phyloP scores from a whole-genome alignment of 1,139 yeast species.

The Torulaspora pretoriensis region DNA sequence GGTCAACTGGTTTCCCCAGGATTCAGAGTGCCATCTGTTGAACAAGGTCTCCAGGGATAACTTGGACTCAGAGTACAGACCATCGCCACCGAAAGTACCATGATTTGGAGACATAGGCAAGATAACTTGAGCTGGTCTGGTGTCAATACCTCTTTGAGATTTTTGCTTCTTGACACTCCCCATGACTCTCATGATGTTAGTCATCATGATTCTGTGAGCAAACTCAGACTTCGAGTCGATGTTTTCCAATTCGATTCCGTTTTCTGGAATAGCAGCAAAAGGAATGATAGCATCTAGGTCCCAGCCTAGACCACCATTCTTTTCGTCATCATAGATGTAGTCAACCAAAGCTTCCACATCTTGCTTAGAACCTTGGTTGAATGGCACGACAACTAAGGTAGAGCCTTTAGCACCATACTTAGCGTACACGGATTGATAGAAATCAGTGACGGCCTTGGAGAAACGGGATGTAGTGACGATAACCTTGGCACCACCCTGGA shows the following conservation, averaged over 20 bases:
- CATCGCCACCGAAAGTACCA: slow-evolving; percentile 97
- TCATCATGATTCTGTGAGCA: slow-evolving; percentile 97
- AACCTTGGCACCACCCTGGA: slow-evolving; percentile 97
- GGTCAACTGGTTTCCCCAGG: slow-evolving; percentile 91
- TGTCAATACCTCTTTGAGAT: slow-evolving; percentile 66
- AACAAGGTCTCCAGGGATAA: slow-evolving; percentile 89
- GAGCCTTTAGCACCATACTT: slow-evolving; percentile 91
- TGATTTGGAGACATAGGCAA: slow-evolving; percentile 97
- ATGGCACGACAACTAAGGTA: slow-evolving; percentile 90
- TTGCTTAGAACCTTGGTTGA: slow-evolving; percentile 94
- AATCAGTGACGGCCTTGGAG: slow-evolving; percentile 91
- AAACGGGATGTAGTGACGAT: slow-evolving; percentile 94
- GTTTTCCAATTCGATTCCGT: slow-evolving; percentile 89
- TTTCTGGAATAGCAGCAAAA: slow-evolving; percentile 98
- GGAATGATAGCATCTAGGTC: slow-evolving; percentile 95
- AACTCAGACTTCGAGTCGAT: slow-evolving; percentile 94
- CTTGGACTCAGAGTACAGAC: slow-evolving; percentile 96
- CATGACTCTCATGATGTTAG: slow-evolving; percentile 85
- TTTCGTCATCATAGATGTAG: slow-evolving; percentile 75
- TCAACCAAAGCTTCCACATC: slow-evolving; percentile 84
- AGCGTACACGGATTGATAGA: slow-evolving; percentile 89
- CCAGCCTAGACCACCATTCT: slow-evolving; percentile 95
- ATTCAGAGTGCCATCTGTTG: slow-evolving; percentile 98
- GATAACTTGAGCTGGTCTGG: slow-evolving; percentile 97
- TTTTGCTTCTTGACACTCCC: slow-evolving; percentile 88